Conservation (phyloP, 805 yeast genomes). For the Vanderwaltozyma verrucispora region DNA sequence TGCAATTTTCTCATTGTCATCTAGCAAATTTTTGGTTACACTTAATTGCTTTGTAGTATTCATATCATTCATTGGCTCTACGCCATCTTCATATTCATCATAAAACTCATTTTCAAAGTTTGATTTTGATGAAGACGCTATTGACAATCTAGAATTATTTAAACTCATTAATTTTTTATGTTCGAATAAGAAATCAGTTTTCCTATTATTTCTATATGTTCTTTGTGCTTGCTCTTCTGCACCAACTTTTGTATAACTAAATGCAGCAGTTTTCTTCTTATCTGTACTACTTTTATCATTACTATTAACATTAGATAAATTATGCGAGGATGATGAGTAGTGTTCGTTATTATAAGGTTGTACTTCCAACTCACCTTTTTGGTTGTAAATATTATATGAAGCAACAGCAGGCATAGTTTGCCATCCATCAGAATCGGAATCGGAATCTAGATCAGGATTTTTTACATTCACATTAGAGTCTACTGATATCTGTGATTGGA, state of each 20-base stretch:
- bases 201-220: constrained; percentile 43
- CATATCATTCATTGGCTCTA: constrained; percentile 27
- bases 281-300: constrained; percentile 1
- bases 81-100: constrained; percentile 33
- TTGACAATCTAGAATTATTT: constrained; percentile 10
- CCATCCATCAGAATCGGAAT: constrained; percentile 50
- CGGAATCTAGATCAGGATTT: constrained; percentile 5
- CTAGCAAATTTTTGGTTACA: constrained; percentile 69
- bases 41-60: constrained; percentile 44
- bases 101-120: constrained; percentile 27
- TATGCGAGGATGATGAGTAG: constrained; percentile 1
- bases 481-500: background rate
- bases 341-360: constrained; percentile 13
- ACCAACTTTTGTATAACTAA: constrained; percentile 80
- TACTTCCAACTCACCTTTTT: constrained; percentile 57
- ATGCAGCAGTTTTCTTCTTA: constrained; percentile 12
- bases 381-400: constrained; percentile 67
- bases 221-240: constrained; percentile 78
- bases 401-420: constrained; percentile 79
- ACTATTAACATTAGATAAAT: constrained; percentile 1
- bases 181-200: constrained; percentile 47
- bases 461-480: background rate
- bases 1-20: constrained; percentile 81
- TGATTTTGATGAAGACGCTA: constrained; percentile 5
- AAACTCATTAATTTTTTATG: constrained; percentile 22